phyloP scores from a whole-genome alignment of 192 early-diverging fungal species.

The Linnemannia exigua region DNA sequence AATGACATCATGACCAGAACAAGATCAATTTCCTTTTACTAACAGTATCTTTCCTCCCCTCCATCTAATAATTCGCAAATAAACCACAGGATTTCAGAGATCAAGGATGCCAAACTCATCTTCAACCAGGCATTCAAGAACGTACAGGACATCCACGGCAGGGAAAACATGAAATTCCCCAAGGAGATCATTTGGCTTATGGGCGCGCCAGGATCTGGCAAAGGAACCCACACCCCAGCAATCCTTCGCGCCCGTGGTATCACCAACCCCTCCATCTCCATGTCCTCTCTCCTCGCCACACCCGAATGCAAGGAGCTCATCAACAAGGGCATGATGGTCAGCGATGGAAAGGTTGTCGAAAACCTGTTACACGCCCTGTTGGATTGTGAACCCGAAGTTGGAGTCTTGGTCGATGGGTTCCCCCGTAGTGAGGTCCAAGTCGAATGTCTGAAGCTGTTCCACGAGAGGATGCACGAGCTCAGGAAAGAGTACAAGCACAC shows the following conservation, averaged over 20 bases:
- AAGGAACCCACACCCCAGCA: conserved; percentile 70
- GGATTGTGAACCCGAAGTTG: conserved; percentile 65
- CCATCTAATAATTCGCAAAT: too few relatives aligned
- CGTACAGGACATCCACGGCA: conserved; percentile 65
- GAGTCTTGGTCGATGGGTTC: conserved; percentile 69
- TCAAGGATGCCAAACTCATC: conserved; percentile 72
- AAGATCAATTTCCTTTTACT: not conserved
- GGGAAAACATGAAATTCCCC: conserved; percentile 66
- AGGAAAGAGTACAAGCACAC: conserved; percentile 66
- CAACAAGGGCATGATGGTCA: conserved; percentile 70
- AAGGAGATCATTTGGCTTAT: conserved; percentile 72
- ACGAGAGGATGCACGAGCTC: conserved; percentile 70
- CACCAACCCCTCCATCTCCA: conserved; percentile 69
- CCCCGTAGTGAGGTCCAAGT: conserved; percentile 72
- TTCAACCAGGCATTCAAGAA: conserved; percentile 74
- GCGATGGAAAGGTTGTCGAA: conserved; percentile 68
- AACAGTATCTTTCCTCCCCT: not conserved
- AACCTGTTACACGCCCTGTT: conserved; percentile 64
- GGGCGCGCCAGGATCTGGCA: conserved; percentile 72
- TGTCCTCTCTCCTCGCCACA: conserved; percentile 64
- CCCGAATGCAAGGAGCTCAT: conserved; percentile 71
- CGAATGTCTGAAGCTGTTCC: conserved; percentile 65
- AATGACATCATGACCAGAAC: not conserved
- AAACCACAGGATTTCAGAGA: conserved; percentile 64
- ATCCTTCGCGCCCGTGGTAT: conserved; percentile 69